Base-by-base conservation (phyloP, 306 rosid genomes). In the Coriaria nepalensis region DNA sequence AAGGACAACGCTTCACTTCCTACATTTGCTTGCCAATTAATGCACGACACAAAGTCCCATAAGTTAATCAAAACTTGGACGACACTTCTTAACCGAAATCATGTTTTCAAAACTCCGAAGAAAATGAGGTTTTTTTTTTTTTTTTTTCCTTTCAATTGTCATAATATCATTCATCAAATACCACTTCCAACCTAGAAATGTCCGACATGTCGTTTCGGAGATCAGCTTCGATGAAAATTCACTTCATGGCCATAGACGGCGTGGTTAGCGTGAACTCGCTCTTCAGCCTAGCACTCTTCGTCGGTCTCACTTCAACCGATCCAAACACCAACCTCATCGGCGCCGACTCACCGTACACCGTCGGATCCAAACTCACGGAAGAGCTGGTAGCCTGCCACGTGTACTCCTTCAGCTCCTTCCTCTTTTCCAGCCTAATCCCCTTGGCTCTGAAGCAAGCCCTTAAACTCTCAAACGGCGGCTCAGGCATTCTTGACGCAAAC, bases 361-460 rank as follows among this genome's bases (percentile, higher is more conserved):
- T 90, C 14, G 70, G 75, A 4, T 6, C 70, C 47, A 57, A 72
- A 2, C 2, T 70, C 0, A 64, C 80, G 0, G 75, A 78, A 43
- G 68, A 69, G 36, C 82, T 88, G 33, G 63, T 84, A 6, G 12
- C 80, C 32, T 76, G 38, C 77, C 84, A 83, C 55, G 86, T 84
- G 4, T 83, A 76, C 78, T 83, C 94, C 51, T 88, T 88, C 78
- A 81, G 93, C 75, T 81, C 72, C 43, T 88, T 88, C 68, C 84
- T 88, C n/a, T 88, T 88, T 80, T 88, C 95, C 11, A 84, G 90
- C 71, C 97, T 83, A 44, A 57, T 88, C 8, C 90, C 97, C 32
- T 50, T 73, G 56, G 82, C 95, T 12, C 73, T 88, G 32, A 88
- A 83, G 53, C 93, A 88, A 48, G 74, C 74, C 41, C 78, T 88